Percentiles rank a stretch among this genome's conserved stretches.
Evolutionary conservation across 129 eudicot species (phyloP).

Genomic region (Artemisia argyi): DNA sequence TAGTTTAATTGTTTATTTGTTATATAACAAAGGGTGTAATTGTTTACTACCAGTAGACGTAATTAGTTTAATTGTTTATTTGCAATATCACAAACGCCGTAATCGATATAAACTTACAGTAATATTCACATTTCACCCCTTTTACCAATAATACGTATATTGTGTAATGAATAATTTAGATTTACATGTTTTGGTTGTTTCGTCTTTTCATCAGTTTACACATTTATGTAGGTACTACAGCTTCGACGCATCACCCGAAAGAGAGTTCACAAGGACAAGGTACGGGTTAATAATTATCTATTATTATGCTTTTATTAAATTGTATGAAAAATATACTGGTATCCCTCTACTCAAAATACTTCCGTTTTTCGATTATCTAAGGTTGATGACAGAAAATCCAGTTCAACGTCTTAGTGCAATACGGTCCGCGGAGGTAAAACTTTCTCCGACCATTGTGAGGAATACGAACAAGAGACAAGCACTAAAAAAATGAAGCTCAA

Average conservation of each 20-base stretch:
- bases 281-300: too few species aligned
- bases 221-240: constrained; percentile 7
- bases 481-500: constrained; percentile 45
- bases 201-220: background rate
- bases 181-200: background rate
- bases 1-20: too few species aligned
- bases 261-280: background rate
- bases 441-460: constrained; percentile 56
- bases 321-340: too few species aligned
- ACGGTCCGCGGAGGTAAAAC: constrained; percentile 75
- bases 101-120: too few species aligned
- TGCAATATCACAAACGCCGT: too few species aligned
- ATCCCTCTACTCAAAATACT: too few species aligned
- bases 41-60: too few species aligned
- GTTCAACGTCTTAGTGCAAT: constrained; percentile 84
- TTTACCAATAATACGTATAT: too few species aligned
- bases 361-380: constrained; percentile 25
- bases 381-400: constrained; percentile 85
- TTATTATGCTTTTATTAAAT: too few species aligned
- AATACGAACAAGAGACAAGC: constrained; percentile 63
- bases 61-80: too few species aligned
- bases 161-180: constrained; percentile 5
- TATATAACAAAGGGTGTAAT: too few species aligned
- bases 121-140: too few species aligned
- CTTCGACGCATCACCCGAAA: background rate